These are phyloP conservation scores for Sugiyamaella paludigena DNA, from an alignment of 1,139 yeast species.

Conservation along the genomic window DNA sequence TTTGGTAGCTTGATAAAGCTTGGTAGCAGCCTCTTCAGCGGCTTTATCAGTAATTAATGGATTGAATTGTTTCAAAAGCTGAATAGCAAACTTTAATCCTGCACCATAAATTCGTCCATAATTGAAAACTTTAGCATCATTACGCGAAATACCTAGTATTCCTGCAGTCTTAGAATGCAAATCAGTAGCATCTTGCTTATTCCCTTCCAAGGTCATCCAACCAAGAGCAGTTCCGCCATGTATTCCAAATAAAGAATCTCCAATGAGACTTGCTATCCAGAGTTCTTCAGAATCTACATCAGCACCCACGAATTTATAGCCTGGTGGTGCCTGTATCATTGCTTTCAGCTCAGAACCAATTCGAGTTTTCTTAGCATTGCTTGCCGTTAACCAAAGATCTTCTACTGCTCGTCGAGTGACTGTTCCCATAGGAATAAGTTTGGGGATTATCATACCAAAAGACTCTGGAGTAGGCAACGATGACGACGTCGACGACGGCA, in stretches of 20 bases:
- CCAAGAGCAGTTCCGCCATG: slow-evolving; percentile 98
- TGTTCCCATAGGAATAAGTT: slow-evolving; percentile 90
- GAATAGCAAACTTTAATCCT: slow-evolving; percentile 85
- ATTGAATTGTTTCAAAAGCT: slow-evolving; percentile 77
- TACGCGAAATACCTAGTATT: slow-evolving; percentile 83
- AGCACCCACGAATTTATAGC: slow-evolving; percentile 93
- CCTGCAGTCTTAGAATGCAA: slow-evolving; percentile 91
- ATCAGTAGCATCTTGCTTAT: slow-evolving; percentile 87
- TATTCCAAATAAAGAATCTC: slow-evolving; percentile 81
- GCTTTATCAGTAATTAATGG: slow-evolving; percentile 63
- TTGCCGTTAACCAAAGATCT: slow-evolving; percentile 96
- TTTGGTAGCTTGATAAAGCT: slow-evolving; percentile 76
- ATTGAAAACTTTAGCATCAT: slow-evolving; percentile 92
- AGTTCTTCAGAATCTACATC: slow-evolving; percentile 92
- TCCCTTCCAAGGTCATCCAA: slow-evolving; percentile 99
- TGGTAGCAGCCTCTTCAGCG: slow-evolving; percentile 65
- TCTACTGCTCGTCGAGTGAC: slow-evolving; percentile 96
- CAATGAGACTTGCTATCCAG: slow-evolving; percentile 95
- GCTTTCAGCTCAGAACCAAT: slow-evolving; percentile 94
- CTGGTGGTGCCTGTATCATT: slow-evolving; percentile 80
- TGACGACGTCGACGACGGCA: no score
- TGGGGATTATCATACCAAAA: slow-evolving; percentile 79
- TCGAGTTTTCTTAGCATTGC: slow-evolving; percentile 80
- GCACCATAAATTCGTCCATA: slow-evolving; percentile 98
- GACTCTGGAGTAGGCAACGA: slow-evolving; percentile 28